Conservation (phyloP, 2,329 filamentous ascomycete species). For the Lachnellula occidentalis region DNA sequence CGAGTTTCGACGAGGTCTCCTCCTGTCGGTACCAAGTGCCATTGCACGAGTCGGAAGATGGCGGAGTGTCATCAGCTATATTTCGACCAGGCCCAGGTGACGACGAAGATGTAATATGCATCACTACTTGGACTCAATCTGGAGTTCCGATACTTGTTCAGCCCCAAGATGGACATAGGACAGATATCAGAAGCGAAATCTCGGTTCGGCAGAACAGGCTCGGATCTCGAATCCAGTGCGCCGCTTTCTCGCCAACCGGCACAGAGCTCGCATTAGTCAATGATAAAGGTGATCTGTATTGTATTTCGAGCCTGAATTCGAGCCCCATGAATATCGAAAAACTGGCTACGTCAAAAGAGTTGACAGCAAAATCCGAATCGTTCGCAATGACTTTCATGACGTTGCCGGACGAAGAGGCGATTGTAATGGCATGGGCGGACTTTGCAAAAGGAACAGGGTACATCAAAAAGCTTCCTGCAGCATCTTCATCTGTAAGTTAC, state of each 20-base stretch:
- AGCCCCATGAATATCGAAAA: conserved; percentile 34
- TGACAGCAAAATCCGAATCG: conserved; percentile 34
- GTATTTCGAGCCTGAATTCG: conserved; percentile 35
- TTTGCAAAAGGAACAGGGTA: conserved; percentile 30
- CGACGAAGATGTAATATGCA: conserved; percentile 35
- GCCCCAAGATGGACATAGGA: conserved; percentile 34
- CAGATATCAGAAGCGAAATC: conserved; percentile 31
- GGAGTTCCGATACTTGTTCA: conserved; percentile 37
- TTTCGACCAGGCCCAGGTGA: conserved; percentile 31
- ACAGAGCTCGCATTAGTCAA: conserved; percentile 37
- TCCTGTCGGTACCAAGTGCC: conserved; percentile 36
- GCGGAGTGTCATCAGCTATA: conserved; percentile 35
- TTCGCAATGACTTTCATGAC: conserved; percentile 37
- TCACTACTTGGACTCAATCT: conserved; percentile 40
- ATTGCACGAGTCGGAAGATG: conserved; percentile 38
- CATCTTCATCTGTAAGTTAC: conserved; percentile 3
- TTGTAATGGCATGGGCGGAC: conserved; percentile 38
- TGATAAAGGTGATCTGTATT: conserved; percentile 36
- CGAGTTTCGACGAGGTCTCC: conserved; percentile 32
- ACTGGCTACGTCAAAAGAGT: conserved; percentile 33
- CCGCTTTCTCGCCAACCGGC: conserved; percentile 35
- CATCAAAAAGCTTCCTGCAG: conserved; percentile 25
- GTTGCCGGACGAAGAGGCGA: conserved; percentile 33
- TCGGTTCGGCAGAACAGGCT: conserved; percentile 31
- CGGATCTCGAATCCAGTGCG: conserved; percentile 36